Evolutionary conservation across 805 yeast genomes (phyloP).

Genomic region (Metschnikowia kunwiensis): DNA sequence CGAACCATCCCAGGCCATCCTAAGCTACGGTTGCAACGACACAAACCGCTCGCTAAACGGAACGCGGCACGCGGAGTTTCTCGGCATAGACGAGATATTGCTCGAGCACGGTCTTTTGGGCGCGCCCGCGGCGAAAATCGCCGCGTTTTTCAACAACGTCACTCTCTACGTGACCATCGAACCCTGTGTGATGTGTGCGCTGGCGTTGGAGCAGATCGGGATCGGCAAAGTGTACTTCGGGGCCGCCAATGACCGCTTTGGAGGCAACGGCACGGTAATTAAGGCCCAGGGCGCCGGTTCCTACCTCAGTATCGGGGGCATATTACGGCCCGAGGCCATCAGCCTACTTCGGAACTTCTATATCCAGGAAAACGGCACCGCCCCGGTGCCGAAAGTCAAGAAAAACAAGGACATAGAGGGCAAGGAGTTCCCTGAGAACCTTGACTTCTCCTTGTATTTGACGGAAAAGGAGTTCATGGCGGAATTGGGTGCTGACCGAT

Average conservation of each 20-base stretch:
- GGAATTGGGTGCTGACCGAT: constrained; percentile 46
- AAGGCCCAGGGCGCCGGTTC: constrained; percentile 36
- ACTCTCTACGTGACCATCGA: constrained; percentile 91
- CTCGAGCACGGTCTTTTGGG: constrained; percentile 11
- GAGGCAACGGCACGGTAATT: constrained; percentile 91
- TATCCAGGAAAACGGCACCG: constrained; percentile 76
- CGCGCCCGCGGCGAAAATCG: constrained; percentile 16
- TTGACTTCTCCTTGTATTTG: constrained; percentile 56
- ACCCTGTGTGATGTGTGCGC: constrained; percentile 98
- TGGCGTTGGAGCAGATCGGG: constrained; percentile 78
- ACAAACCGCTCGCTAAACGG: constrained; percentile 86
- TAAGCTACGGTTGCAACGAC: constrained; percentile 79
- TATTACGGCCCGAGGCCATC: constrained; percentile 78
- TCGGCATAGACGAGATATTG: constrained; percentile 56
- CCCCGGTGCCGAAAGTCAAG: constrained; percentile 78
- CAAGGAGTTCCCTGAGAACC: constrained; percentile 53
- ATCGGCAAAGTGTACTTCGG: constrained; percentile 79
- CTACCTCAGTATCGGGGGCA: constrained; percentile 70
- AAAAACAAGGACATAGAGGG: constrained; percentile 59
- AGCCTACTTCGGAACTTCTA: constrained; percentile 79
- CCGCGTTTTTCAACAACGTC: constrained; percentile 48
- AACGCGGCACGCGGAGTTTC: constrained; percentile 88
- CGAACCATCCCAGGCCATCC: constrained; percentile 39
- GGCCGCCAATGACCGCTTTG: constrained; percentile 92
- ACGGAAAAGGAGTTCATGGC: constrained; percentile 46